A percentile compares a stretch with the other conserved stretches of the same genome.
Conservation (phyloP, 2,329 filamentous ascomycete species). For the Sphaerulina musiva region DNA sequence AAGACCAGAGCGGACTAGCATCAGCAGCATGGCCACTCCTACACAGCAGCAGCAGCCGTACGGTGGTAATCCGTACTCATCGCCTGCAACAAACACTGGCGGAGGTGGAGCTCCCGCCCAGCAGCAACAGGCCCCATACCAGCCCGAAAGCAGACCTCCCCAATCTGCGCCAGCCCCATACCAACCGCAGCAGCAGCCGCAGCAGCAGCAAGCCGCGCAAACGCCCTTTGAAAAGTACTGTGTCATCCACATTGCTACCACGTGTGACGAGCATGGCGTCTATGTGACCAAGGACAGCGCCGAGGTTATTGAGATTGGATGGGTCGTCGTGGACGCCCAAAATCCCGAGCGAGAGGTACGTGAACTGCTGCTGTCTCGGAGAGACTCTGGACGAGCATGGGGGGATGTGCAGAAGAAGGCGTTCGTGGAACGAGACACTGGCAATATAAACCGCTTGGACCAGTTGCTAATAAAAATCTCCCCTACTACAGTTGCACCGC, state of each 20-base stretch:
- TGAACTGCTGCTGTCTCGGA: constrained; percentile 8
- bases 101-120: constrained; percentile 13
- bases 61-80: constrained; percentile 24
- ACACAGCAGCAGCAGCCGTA: constrained; percentile 26
- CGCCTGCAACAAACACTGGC: constrained; percentile 19
- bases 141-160: constrained; percentile 18
- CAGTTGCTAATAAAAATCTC: constrained; percentile 22
- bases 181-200: constrained; percentile 14
- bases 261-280: constrained; percentile 97
- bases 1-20: constrained; percentile 1
- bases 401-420: constrained; percentile 6
- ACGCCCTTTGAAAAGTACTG: constrained; percentile 76
- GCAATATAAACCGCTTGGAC: constrained; percentile 17
- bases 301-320: constrained; percentile 97
- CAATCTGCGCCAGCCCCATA: constrained; percentile 17
- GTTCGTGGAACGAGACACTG: constrained; percentile 24
- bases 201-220: constrained; percentile 32
- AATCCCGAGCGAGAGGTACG: constrained; percentile 33
- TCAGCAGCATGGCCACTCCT: constrained; percentile 27
- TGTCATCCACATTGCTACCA: constrained; percentile 96
- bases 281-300: constrained; percentile 99
- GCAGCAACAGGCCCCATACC: constrained; percentile 21
- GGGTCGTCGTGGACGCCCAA: constrained; percentile 60
- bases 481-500: constrained; percentile 65
- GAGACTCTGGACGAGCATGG: background rate